Base-by-base conservation (phyloP, 805 yeast genomes). In the Starmera dryadoides region DNA sequence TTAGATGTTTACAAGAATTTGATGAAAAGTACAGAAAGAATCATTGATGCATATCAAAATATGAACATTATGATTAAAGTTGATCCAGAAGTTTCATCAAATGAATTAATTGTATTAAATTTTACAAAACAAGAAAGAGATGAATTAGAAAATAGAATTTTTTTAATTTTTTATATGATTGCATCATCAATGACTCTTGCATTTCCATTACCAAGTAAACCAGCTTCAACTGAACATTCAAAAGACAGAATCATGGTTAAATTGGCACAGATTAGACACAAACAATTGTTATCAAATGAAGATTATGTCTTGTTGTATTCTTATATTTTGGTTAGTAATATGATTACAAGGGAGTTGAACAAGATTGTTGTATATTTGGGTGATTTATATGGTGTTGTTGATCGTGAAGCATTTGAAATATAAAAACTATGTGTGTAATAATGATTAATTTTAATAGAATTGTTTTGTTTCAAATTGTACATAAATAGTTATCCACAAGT, bases 251-350 rank as follows among this genome's bases (percentile, higher is more conserved):
- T 86, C 64, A 65, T 85, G 45, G 73, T 68, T 34, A 84, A 82
- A 48, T 63, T 85, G 45, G 77, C 74, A 43, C 78, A 75, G 42
- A 73, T 79, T 16, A 61, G 93, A 37, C 52, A 59, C 40, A 49
- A 62, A 33, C 53, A 52, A 26, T 44, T 52, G 16, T 54, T 78
- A 32, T 63, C 71, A 10, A 81, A 82, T 50, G 84, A 81, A 44
- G 94, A 86, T 49, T 86, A 83, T 54, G 86, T 86, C 17, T 60
- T 86, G 49, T 68, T 86, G 36, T 86, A 85, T 53, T 76, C 89
- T 0, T 86, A 85, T 56, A 71, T 81, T 35, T 65, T 86, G 55
- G 89, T 83, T 18, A 78, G 89, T 0, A 66, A 80, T 30, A 74
- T 81, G 2, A 76, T 86, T 33, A 70, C 81, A 4, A 73, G 75